These are phyloP conservation scores for Peronospora tabacina DNA, from an alignment of 352 stramenopile genomes.

Conservation along the genomic window DNA sequence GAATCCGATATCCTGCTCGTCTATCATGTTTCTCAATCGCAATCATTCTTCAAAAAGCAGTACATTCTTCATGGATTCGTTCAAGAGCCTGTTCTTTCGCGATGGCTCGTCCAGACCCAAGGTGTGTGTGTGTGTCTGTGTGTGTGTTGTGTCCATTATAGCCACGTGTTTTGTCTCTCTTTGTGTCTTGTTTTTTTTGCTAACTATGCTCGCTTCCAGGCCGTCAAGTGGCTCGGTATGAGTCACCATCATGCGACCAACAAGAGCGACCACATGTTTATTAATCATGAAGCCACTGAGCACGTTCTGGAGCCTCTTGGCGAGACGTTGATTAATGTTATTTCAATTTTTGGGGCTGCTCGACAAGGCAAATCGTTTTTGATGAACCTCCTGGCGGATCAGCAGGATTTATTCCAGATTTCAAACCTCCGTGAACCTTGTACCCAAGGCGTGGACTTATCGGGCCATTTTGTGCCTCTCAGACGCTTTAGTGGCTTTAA, in stretches of 20 bases:
- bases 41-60: too few species aligned
- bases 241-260: constrained; percentile 24
- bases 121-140: not conserved
- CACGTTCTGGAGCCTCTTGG: constrained; percentile 58
- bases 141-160: not conserved
- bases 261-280: constrained; percentile 62
- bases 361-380: constrained; percentile 82
- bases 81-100: constrained; percentile 36
- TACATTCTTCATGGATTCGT: constrained; percentile 25
- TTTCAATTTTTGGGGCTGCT: constrained; percentile 80
- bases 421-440: constrained; percentile 81
- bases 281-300: constrained; percentile 42
- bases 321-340: constrained; percentile 67
- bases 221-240: constrained; percentile 84
- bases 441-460: constrained; percentile 80
- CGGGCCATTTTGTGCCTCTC: constrained; percentile 66
- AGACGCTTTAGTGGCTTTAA: constrained; percentile 65
- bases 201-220: too few species aligned
- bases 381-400: constrained; percentile 81
- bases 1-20: constrained; percentile 6
- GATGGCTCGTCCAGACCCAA: constrained; percentile 18
- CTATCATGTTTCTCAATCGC: too few species aligned
- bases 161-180: constrained; percentile 3
- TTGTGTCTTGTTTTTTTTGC: constrained; percentile 11
- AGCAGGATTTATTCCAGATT: constrained; percentile 85